Conservation (phyloP, 345 rosid genomes). For the Anacardium occidentale region DNA sequence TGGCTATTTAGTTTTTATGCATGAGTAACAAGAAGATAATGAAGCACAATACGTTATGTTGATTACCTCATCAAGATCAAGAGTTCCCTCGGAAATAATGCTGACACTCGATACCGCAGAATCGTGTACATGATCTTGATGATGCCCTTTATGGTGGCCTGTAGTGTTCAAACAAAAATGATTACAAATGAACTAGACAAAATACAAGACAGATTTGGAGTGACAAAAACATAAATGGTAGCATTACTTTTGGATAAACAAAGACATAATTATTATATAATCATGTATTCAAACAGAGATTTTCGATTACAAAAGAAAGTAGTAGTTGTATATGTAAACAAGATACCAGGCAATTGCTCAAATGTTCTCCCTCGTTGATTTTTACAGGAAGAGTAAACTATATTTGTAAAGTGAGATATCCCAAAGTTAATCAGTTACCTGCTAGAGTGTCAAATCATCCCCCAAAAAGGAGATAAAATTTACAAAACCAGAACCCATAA, state of each 20-base stretch:
- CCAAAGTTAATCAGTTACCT: too few relatives aligned
- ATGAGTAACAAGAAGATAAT: background rate
- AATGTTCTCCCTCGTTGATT: background rate
- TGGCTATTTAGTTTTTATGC: background rate
- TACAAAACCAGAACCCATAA: too few relatives aligned
- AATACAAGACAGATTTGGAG: background rate
- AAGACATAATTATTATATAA: background rate
- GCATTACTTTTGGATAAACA: background rate
- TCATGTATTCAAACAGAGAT: background rate
- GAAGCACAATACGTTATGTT: background rate
- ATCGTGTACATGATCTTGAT: slow-evolving; percentile 66
- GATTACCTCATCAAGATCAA: slow-evolving; percentile 75
- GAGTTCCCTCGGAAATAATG: slow-evolving; percentile 64
- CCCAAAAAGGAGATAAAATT: too few relatives aligned
- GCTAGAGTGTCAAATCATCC: too few relatives aligned
- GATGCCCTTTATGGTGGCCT: slow-evolving; percentile 51
- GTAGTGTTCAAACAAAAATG: slow-evolving; percentile 16
- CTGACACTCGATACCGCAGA: slow-evolving; percentile 69
- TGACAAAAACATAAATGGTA: background rate
- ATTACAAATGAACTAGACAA: background rate
- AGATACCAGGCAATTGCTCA: background rate
- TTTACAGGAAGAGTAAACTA: too few relatives aligned
- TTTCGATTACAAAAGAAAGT: background rate
- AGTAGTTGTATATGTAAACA: background rate
- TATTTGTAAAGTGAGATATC: too few relatives aligned